phyloP scores from a whole-genome alignment of 2,329 filamentous ascomycete species.

The Venturia carpophila region DNA sequence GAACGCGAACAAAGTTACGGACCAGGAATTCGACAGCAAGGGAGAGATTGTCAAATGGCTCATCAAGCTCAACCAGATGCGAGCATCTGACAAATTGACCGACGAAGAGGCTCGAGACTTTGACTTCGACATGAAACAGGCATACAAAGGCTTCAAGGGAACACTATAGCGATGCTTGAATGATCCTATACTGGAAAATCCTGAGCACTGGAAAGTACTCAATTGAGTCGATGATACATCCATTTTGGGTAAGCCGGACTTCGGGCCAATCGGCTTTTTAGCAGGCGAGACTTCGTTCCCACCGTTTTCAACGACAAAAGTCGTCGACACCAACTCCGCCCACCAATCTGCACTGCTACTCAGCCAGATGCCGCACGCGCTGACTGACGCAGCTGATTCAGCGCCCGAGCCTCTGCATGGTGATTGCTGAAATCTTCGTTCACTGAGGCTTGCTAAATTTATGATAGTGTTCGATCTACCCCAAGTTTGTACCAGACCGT shows the following conservation, averaged over 20 bases:
- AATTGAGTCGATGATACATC: not conserved
- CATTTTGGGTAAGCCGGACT: conserved; percentile 7
- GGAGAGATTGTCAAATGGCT: conserved; percentile 99
- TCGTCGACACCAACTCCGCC: not conserved
- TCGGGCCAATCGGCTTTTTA: conserved; percentile 4
- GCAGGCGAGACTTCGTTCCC: conserved; percentile 1
- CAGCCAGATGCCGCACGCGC: conserved; percentile 16
- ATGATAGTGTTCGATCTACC: conserved; percentile 63
- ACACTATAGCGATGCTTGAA: not conserved
- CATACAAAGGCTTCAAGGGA: conserved; percentile 83
- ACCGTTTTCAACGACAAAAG: not conserved
- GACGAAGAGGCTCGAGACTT: conserved; percentile 84
- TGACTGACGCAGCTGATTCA: not conserved
- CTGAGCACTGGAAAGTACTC: not conserved
- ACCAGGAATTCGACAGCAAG: conserved; percentile 87
- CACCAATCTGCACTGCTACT: not conserved
- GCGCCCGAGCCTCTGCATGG: conserved; percentile 3
- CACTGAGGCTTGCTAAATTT: not conserved
- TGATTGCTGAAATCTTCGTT: not conserved
- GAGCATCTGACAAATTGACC: conserved; percentile 80
- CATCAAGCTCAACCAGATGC: conserved; percentile 96
- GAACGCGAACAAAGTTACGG: conserved; percentile 93
- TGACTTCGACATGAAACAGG: conserved; percentile 86
- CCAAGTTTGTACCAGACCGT: conserved; percentile 72
- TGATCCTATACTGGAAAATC: not conserved